These are phyloP conservation scores for Lotus japonicus DNA, from an alignment of 306 rosid species.

Conservation along the genomic window DNA sequence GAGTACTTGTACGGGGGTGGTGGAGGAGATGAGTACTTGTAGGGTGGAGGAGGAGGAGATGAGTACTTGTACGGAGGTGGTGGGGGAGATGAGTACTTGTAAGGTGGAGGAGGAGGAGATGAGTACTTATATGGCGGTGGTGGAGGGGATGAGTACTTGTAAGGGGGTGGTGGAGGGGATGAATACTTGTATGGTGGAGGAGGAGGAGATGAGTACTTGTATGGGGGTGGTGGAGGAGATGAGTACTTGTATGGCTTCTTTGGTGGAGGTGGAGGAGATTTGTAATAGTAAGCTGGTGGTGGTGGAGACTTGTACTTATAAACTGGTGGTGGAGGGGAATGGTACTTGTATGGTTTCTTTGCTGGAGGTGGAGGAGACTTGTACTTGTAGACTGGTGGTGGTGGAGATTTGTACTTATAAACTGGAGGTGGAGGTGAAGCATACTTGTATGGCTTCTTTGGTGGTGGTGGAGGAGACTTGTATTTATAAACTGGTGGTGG, in stretches of 20 bases:
- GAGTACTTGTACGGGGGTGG: background rate
- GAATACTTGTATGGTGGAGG: background rate
- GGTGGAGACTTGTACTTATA: too few species aligned
- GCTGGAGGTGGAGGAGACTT: background rate
- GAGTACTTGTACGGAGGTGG: background rate
- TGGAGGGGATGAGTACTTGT: conserved; percentile 22
- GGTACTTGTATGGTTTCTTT: too few species aligned
- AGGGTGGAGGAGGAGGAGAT: background rate
- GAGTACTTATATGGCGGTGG: too few species aligned
- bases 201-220: background rate
- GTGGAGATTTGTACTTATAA: too few species aligned
- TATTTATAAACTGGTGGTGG: background rate
- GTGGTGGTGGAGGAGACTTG: background rate
- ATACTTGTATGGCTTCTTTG: background rate
- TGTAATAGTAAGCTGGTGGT: too few species aligned
- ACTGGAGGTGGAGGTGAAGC: background rate
- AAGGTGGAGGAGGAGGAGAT: too few species aligned
- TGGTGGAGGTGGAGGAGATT: background rate
- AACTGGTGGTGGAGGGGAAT: conserved; percentile 14
- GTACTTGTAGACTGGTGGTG: too few species aligned
- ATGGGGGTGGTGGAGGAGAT: background rate
- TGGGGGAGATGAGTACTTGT: too few species aligned
- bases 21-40: background rate
- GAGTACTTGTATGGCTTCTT: background rate
- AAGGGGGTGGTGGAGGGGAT: conserved; percentile 13